These are phyloP conservation scores for Amanita rimosa DNA, from an alignment of 768 basidiomycete species.

Conservation along the genomic window DNA sequence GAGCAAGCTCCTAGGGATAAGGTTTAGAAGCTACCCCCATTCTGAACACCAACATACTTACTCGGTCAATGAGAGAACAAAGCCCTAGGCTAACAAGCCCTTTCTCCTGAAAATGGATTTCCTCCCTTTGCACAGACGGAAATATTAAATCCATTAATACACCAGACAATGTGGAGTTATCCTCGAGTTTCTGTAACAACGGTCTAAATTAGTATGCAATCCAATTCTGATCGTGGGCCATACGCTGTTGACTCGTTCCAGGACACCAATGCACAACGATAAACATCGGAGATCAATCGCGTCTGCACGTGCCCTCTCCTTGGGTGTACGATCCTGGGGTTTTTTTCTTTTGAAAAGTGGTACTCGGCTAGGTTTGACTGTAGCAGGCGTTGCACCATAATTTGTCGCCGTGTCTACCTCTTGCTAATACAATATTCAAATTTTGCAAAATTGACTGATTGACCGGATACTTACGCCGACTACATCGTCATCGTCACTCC, in stretches of 20 bases:
- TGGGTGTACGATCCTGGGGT: conserved; percentile 50
- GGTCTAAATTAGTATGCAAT: background rate
- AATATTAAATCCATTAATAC: conserved; percentile 80
- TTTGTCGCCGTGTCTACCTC: background rate
- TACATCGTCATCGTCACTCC: conserved; percentile 18
- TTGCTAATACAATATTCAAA: background rate
- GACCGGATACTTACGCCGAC: conserved; percentile 11
- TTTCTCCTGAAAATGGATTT: conserved; percentile 68
- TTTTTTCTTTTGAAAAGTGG: conserved; percentile 21
- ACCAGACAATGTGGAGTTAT: conserved; percentile 72
- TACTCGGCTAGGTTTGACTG: conserved; percentile 8
- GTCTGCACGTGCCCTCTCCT: conserved; percentile 56
- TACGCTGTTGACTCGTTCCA: conserved; percentile 87
- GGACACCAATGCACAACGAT: conserved; percentile 72
- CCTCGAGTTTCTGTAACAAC: conserved; percentile 55
- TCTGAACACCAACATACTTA: background rate
- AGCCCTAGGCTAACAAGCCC: conserved; percentile 73
- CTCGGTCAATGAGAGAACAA: conserved; percentile 63
- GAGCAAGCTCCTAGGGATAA: conserved; percentile 40
- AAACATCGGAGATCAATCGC: conserved; percentile 75
- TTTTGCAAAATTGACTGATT: background rate
- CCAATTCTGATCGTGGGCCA: conserved; percentile 19
- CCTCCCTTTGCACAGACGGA: conserved; percentile 84
- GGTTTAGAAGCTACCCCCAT: background rate
- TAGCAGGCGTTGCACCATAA: conserved; percentile 9